Evolutionary conservation across 345 rosid species (phyloP).

Genomic region (Gossypium mustelinum): DNA sequence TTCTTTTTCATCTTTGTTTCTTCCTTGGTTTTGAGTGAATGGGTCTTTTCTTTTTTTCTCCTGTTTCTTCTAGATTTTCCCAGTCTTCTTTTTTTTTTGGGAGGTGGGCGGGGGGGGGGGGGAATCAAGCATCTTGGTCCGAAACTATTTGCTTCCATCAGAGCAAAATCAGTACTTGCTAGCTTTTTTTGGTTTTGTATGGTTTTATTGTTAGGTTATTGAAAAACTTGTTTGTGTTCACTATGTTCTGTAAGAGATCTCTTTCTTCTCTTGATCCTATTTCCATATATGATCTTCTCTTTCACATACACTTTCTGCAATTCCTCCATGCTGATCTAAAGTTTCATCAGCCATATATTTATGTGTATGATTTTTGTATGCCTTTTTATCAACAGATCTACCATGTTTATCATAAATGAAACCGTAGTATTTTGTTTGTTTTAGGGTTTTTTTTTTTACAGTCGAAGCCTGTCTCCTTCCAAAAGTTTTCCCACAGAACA

Average conservation of each 20-base stretch:
- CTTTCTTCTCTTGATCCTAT: neutral
- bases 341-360: neutral
- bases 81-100: neutral
- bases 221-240: neutral
- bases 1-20: neutral
- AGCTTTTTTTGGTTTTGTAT: slow-evolving; percentile 2
- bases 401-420: slow-evolving; percentile 4
- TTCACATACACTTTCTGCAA: neutral
- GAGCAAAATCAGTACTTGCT: neutral
- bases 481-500: neutral
- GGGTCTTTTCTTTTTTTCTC: slow-evolving; percentile 5
- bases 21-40: slow-evolving; percentile 7
- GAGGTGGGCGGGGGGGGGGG: neutral
- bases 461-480: neutral
- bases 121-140: slow-evolving; percentile 57
- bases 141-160: slow-evolving; percentile 24
- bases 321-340: neutral
- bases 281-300: neutral
- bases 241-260: neutral
- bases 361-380: neutral
- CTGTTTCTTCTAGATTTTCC: slow-evolving; percentile 3
- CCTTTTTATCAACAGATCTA: slow-evolving; percentile 15
- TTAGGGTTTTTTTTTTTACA: slow-evolving; percentile 14
- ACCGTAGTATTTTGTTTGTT: neutral
- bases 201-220: neutral